Percentiles rank a stretch among this genome's conserved stretches.
Conservation (phyloP, 2,329 filamentous ascomycete genomes). For the Sclerotinia subarctica region DNA sequence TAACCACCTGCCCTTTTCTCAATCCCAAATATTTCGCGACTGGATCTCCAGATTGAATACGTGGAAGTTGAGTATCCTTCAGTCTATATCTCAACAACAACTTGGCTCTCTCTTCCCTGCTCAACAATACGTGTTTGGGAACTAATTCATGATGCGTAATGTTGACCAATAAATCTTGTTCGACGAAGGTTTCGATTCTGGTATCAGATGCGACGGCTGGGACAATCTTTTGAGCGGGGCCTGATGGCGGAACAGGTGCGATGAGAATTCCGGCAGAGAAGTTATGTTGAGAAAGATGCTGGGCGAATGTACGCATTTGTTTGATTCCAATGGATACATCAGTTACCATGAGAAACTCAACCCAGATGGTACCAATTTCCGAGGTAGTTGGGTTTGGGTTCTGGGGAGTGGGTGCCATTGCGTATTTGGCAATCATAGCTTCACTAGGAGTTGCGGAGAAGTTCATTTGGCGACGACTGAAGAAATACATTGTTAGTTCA, state of each 20-base stretch:
- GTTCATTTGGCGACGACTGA: constrained; percentile 76
- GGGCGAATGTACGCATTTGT: constrained; percentile 86
- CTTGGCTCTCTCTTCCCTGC: constrained; percentile 81
- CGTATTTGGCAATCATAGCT: constrained; percentile 81
- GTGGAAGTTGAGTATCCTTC: constrained; percentile 95
- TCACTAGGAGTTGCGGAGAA: constrained; percentile 84
- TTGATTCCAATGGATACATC: constrained; percentile 82
- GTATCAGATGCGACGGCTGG: constrained; percentile 71
- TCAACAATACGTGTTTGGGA: constrained; percentile 87
- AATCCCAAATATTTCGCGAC: constrained; percentile 90
- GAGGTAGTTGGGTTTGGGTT: constrained; percentile 66
- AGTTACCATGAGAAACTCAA: constrained; percentile 72
- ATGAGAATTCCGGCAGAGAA: constrained; percentile 91
- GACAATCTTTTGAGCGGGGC: constrained; percentile 83
- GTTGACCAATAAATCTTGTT: constrained; percentile 94
- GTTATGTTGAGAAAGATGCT: constrained; percentile 73
- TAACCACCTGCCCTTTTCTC: constrained; percentile 90
- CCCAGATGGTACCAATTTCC: constrained; percentile 83
- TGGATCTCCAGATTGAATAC: constrained; percentile 87
- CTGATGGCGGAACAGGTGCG: constrained; percentile 75
- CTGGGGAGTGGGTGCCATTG: constrained; percentile 63
- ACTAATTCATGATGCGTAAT: constrained; percentile 98
- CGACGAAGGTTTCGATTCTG: constrained; percentile 90
- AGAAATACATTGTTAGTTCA: constrained; percentile 6
- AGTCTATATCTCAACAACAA: constrained; percentile 86